Percentiles rank a stretch among this genome's conserved stretches.
These are phyloP conservation scores for Hanseniaspora opuntiae DNA, from an alignment of 805 yeast species.

Conservation along the genomic window DNA sequence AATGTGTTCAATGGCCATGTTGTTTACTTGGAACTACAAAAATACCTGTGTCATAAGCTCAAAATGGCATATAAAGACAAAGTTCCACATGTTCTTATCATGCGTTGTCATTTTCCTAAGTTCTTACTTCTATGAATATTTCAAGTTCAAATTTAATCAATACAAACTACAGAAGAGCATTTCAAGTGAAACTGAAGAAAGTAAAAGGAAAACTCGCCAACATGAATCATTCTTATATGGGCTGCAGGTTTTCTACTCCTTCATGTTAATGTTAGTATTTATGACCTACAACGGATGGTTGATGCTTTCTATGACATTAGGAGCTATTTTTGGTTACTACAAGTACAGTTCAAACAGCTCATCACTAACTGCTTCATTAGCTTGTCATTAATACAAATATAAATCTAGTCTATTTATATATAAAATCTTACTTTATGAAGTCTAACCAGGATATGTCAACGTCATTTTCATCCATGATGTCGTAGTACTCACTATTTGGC, in stretches of 20 bases:
- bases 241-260: conserved; percentile 54
- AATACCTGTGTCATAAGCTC: conserved; percentile 59
- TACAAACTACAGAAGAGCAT: background rate
- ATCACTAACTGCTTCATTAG: background rate
- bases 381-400: conserved; percentile 4
- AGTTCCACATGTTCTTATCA: conserved; percentile 38
- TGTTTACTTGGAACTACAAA: conserved; percentile 65
- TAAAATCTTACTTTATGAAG: conserved; percentile 15
- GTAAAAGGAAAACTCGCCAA: conserved; percentile 15
- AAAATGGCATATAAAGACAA: conserved; percentile 66
- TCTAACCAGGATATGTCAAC: conserved; percentile 35
- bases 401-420: background rate
- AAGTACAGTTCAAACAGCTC: conserved; percentile 27
- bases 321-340: conserved; percentile 59
- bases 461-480: conserved; percentile 33
- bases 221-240: conserved; percentile 40
- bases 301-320: conserved; percentile 57
- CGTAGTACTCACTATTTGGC: conserved; percentile 34
- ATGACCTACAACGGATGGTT: conserved; percentile 84
- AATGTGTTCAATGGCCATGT: conserved; percentile 51
- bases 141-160: conserved; percentile 25
- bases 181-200: background rate
- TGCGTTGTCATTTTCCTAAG: conserved; percentile 35
- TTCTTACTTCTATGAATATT: conserved; percentile 48
- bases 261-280: conserved; percentile 62